These are phyloP conservation scores for Metroxylon sagu DNA, from an alignment of 176 grass and related monocot genomes.

Conservation along the genomic window DNA sequence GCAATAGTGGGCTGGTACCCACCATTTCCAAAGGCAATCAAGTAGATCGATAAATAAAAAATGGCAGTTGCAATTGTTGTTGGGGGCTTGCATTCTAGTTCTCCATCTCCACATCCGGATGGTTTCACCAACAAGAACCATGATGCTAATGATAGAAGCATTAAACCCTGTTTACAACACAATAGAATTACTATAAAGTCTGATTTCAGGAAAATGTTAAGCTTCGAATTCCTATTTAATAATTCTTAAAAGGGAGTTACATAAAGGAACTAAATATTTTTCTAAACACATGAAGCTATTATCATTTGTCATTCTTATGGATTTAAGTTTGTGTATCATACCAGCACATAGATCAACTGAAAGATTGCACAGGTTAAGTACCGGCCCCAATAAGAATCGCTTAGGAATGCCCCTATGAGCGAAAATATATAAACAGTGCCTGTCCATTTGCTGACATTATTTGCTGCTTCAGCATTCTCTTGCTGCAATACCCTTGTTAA, in stretches of 20 bases:
- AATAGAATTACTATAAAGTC: background rate
- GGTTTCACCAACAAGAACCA: slow-evolving; percentile 71
- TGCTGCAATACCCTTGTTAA: slow-evolving; percentile 60
- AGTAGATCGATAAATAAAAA: slow-evolving; percentile 79
- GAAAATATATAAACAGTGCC: slow-evolving; percentile 88
- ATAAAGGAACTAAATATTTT: too few relatives aligned
- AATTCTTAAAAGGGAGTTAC: too few relatives aligned
- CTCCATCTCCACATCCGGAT: slow-evolving; percentile 45
- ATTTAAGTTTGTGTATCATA: slow-evolving; percentile 3
- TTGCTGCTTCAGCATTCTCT: slow-evolving; percentile 56
- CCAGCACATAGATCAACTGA: slow-evolving; percentile 72
- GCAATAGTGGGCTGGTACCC: slow-evolving; percentile 83
- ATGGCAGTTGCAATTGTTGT: slow-evolving; percentile 37
- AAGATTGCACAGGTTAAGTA: slow-evolving; percentile 77
- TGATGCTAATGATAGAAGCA: slow-evolving; percentile 50
- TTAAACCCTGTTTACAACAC: slow-evolving; percentile 39
- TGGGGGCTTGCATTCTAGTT: slow-evolving; percentile 31
- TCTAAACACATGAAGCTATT: too few relatives aligned
- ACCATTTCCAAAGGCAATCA: slow-evolving; percentile 81
- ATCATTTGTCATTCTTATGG: too few relatives aligned
- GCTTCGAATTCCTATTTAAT: too few relatives aligned
- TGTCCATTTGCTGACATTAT: slow-evolving; percentile 87
- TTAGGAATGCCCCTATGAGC: slow-evolving; percentile 75
- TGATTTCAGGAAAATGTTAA: too few relatives aligned
- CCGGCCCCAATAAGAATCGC: slow-evolving; percentile 84